These are phyloP conservation scores for Kazachstania viticola DNA, from an alignment of 805 yeast species.

Conservation along the genomic window DNA sequence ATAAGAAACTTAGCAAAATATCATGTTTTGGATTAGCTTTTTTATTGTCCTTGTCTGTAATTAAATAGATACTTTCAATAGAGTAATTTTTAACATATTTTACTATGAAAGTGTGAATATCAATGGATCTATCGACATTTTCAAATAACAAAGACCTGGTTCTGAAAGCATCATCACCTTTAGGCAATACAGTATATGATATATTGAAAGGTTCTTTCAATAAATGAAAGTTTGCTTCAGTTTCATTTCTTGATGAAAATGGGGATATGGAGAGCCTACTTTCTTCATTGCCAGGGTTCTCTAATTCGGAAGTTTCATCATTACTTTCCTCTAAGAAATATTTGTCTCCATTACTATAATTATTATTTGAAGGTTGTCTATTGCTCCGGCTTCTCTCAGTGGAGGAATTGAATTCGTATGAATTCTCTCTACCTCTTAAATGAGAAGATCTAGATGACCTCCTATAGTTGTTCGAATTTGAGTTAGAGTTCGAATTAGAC, in stretches of 20 bases:
- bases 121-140: conserved; percentile 15
- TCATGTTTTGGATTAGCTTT: conserved; percentile 21
- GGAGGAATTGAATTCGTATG: background rate
- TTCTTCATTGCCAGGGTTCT: too few relatives aligned
- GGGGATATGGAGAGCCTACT: background rate
- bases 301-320: background rate
- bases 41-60: conserved; percentile 26
- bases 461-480: too few relatives aligned
- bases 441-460: background rate
- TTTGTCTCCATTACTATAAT: background rate
- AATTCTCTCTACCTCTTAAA: background rate
- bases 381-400: too few relatives aligned
- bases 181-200: conserved; percentile 19
- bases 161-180: conserved; percentile 24
- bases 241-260: background rate
- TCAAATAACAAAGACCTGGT: conserved; percentile 23
- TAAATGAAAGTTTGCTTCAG: too few relatives aligned
- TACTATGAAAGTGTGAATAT: conserved; percentile 20
- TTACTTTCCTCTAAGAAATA: background rate
- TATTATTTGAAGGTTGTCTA: background rate
- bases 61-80: conserved; percentile 43
- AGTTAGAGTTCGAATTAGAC: too few relatives aligned
- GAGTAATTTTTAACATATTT: conserved; percentile 47
- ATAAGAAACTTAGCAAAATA: conserved; percentile 22
- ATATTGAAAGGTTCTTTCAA: conserved; percentile 13